Percentiles rank a stretch among this genome's conserved stretches.
These are phyloP conservation scores for Eurotiales sp. DNA, from an alignment of 2,329 filamentous ascomycete genomes.

Conservation along the genomic window DNA sequence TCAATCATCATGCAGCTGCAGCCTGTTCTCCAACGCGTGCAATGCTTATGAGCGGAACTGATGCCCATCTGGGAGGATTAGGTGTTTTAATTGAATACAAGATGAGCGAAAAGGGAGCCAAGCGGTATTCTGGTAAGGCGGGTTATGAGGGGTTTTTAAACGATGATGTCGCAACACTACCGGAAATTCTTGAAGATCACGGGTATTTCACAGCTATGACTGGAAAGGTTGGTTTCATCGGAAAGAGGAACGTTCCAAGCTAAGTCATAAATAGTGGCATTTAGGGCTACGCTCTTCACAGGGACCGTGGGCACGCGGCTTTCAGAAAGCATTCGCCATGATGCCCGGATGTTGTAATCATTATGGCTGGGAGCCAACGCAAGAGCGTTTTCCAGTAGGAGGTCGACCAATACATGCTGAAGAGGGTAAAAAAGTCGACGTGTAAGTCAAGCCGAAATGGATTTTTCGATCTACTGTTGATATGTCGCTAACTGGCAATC, in stretches of 20 bases:
- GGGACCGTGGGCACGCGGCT: background rate
- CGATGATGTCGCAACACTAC: background rate
- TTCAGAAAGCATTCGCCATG: constrained; percentile 6
- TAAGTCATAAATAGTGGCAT: background rate
- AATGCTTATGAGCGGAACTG: constrained; percentile 30
- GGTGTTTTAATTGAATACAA: constrained; percentile 1
- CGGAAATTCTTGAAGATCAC: background rate
- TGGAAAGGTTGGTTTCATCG: background rate
- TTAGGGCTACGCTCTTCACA: background rate
- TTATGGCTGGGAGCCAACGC: constrained; percentile 3
- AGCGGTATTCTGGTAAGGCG: constrained; percentile 1
- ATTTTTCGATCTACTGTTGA: no score
- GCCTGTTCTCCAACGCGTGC: constrained; percentile 30
- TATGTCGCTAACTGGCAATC: no score
- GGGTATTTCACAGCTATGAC: background rate
- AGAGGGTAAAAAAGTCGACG: background rate
- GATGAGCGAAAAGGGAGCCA: background rate
- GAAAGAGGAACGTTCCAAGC: background rate
- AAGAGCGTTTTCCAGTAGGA: background rate
- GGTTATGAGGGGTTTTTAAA: constrained; percentile 6
- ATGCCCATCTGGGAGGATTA: constrained; percentile 15
- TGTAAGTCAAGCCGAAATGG: no score
- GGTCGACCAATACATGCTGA: constrained; percentile 1
- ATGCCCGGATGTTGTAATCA: constrained; percentile 4
- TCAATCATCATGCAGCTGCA: constrained; percentile 24